Base-by-base conservation (phyloP, 2,329 filamentous ascomycete genomes). In the Talaromyces sp. region DNA sequence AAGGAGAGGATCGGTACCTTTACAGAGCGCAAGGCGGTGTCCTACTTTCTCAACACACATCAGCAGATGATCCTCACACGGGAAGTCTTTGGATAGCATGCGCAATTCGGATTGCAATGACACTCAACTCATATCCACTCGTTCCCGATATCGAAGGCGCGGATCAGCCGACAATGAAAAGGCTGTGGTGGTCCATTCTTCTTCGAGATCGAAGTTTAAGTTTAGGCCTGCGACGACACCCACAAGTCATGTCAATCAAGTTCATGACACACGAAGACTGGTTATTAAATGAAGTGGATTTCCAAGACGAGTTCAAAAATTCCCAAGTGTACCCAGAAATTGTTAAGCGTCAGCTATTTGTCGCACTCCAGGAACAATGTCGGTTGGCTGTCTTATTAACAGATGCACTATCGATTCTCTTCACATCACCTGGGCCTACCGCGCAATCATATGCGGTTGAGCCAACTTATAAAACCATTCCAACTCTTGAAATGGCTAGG, bases 131-230 rank as follows among this genome's bases (percentile, higher is more conserved):
- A 25, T 47, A 47, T 22, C 43, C 43, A 47, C n/a, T 47, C 10
- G 19, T 22, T 51, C 78, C 79, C 34, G 82, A 82, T 62, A 71
- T 75, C 0, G 70, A 70, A 15, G 69, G 77, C 73, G 69, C 78
- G 70, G 17, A 72, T 70, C 5, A 74, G 71, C 67, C 76, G 69
- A 73, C 77, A 7, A 76, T 82, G 36, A 86, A 85, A 71, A 76
- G 83, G 1, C 72, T 86, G 7, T 85, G 83, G 83, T 86, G 84
- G 83, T 83, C 82, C 65, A 84, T 83, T 65, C 76, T 86, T 47
- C 76, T 85, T 5, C 81, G 84, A 11, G 84, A 85, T 70, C 78
- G 83, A 45, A 81, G 83, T 19, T 68, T 86, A 29, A 78, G 80
- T 3, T 75, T 86, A 8, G 80, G 83, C 3, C 77, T 85, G 67